Percentiles rank a stretch among this genome's conserved stretches.
phyloP scores from a whole-genome alignment of 306 rosid species.

The Carpinus viminea region DNA sequence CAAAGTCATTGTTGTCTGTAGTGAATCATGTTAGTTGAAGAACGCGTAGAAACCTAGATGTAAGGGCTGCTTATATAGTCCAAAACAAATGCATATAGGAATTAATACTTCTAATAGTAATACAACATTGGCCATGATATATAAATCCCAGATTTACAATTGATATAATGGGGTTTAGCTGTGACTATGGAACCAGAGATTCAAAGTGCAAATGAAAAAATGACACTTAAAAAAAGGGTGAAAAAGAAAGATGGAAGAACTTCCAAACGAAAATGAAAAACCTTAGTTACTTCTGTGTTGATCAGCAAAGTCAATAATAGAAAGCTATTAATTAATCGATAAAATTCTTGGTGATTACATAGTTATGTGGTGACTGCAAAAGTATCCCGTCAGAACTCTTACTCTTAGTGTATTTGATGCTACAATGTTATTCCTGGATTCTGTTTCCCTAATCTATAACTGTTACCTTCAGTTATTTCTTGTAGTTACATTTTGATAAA shows the following conservation, averaged over 20 bases:
- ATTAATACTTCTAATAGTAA: background rate
- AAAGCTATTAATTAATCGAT: background rate
- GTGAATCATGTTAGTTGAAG: background rate
- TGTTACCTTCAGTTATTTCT: conserved; percentile 12
- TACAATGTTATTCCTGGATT: background rate
- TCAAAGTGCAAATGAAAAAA: background rate
- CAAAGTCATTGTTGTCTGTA: background rate
- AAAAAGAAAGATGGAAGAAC: background rate
- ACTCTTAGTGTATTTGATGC: background rate
- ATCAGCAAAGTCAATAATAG: background rate
- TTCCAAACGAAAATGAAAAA: background rate
- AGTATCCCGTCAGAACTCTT: background rate
- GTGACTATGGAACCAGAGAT: background rate
- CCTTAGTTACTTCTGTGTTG: background rate
- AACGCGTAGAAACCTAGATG: background rate
- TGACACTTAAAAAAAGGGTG: background rate
- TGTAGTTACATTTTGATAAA: conserved; percentile 14
- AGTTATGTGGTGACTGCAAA: background rate
- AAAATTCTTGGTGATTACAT: background rate
- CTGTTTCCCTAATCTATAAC: background rate
- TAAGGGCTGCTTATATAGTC: background rate
- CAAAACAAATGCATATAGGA: background rate
- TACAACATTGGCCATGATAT: background rate
- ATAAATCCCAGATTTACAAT: background rate
- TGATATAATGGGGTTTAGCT: background rate